Conservation (phyloP, 371 early-diverging fungal genomes). For the Blakeslea trispora region DNA sequence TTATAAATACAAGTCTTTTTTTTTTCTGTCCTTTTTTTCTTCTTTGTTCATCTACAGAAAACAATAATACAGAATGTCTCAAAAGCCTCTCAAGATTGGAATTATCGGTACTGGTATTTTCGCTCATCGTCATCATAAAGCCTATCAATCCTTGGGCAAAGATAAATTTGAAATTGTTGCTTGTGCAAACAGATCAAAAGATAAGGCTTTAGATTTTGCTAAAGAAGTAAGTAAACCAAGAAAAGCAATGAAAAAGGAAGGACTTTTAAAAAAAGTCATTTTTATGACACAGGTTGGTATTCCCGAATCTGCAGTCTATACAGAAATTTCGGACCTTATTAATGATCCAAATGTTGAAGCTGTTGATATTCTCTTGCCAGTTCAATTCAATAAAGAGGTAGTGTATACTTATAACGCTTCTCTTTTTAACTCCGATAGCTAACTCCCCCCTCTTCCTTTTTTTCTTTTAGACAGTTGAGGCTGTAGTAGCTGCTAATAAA, state of each 20-base stretch:
- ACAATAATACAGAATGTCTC: too few relatives aligned
- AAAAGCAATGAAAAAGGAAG: background rate
- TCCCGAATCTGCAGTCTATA: constrained; percentile 43
- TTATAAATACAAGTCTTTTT: background rate
- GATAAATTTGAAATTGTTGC: constrained; percentile 51
- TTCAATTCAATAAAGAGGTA: constrained; percentile 50
- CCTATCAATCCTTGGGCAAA: constrained; percentile 36
- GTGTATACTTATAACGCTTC: background rate
- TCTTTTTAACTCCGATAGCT: too few relatives aligned
- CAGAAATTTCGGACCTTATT: constrained; percentile 40
- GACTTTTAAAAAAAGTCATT: too few relatives aligned
- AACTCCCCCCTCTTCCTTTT: background rate
- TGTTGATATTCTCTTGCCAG: constrained; percentile 40
- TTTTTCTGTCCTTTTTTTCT: background rate
- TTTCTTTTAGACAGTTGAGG: constrained; percentile 37
- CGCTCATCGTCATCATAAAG: constrained; percentile 51
- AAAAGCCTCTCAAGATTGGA: constrained; percentile 44
- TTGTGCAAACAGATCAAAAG: constrained; percentile 50
- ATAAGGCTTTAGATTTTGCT: constrained; percentile 52
- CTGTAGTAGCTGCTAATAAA: constrained; percentile 46
- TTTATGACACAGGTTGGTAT: constrained; percentile 42
- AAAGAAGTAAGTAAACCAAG: constrained; percentile 31
- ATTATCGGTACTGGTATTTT: constrained; percentile 58
- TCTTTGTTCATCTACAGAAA: background rate
- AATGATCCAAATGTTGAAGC: constrained; percentile 46